Conservation (phyloP, 2,329 filamentous ascomycete genomes). For the Proliferodiscus dingleyae region DNA sequence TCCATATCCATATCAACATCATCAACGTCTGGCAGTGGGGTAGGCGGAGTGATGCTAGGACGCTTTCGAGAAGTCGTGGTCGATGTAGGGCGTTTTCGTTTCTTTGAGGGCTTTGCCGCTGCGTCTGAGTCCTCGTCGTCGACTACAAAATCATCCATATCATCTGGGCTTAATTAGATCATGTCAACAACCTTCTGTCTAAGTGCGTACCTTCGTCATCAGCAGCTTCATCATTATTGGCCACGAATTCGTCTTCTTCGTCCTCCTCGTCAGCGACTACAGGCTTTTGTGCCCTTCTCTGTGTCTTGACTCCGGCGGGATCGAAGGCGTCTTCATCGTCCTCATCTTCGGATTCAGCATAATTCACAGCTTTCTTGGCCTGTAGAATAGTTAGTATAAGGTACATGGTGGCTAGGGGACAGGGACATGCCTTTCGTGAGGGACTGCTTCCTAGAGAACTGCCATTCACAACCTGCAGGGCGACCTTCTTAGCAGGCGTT, state of each 20-base stretch:
- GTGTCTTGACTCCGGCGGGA: constrained; percentile 35
- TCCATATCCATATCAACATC: constrained; percentile 52
- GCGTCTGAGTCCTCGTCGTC: constrained; percentile 78
- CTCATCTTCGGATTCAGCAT: constrained; percentile 82
- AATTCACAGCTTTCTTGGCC: constrained; percentile 66
- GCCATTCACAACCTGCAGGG: constrained; percentile 39
- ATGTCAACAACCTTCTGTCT: neutral
- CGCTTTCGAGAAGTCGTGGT: constrained; percentile 58
- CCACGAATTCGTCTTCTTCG: constrained; percentile 64
- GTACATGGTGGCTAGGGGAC: neutral
- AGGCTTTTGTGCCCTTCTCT: constrained; percentile 43
- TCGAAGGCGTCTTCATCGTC: constrained; percentile 57
- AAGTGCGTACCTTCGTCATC: constrained; percentile 47
- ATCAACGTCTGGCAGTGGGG: constrained; percentile 39
- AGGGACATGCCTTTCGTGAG: constrained; percentile 64
- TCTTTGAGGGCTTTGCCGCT: constrained; percentile 51
- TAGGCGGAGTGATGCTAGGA: constrained; percentile 49
- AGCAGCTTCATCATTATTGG: constrained; percentile 53
- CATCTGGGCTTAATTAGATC: constrained; percentile 38
- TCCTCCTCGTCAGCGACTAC: constrained; percentile 62
- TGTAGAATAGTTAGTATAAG: constrained; percentile 26
- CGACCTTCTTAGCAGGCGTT: constrained; percentile 38
- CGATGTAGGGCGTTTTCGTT: constrained; percentile 56
- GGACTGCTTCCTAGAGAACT: constrained; percentile 61
- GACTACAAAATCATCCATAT: constrained; percentile 83